Evolutionary conservation across 176 grass and related monocot species (phyloP).

Genomic region (Cocos nucifera): DNA sequence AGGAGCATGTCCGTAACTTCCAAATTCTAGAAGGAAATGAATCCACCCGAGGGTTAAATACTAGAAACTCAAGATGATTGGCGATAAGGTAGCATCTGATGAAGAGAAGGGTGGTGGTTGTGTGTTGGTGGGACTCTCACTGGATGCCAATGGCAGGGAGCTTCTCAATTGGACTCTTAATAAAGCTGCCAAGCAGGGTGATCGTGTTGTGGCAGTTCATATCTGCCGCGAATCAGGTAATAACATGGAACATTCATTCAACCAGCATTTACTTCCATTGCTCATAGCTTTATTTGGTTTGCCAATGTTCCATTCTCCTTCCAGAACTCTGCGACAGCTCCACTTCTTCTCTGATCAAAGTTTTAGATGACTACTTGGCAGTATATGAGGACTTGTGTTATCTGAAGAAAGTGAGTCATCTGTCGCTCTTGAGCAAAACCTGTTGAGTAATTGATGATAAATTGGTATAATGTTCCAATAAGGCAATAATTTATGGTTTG

Average conservation of each 20-base stretch:
- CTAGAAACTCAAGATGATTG: constrained; percentile 18
- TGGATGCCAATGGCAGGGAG: constrained; percentile 71
- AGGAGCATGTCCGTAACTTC: neutral
- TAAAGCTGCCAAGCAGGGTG: constrained; percentile 42
- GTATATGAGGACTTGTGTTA: constrained; percentile 61
- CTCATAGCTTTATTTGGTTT: neutral
- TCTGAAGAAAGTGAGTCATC: constrained; percentile 47
- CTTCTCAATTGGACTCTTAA: constrained; percentile 65
- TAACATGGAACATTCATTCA: neutral
- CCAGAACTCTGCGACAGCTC: constrained; percentile 60
- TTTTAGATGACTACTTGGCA: constrained; percentile 63
- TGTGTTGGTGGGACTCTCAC: constrained; percentile 72
- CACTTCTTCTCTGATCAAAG: constrained; percentile 57
- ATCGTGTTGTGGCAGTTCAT: constrained; percentile 76
- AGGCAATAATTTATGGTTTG: neutral
- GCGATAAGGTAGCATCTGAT: constrained; percentile 14
- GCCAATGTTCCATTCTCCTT: constrained; percentile 8
- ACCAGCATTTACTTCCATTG: too few species aligned
- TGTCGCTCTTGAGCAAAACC: too few species aligned
- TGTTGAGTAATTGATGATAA: too few species aligned
- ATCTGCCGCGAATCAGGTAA: constrained; percentile 87
- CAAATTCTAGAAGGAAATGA: neutral
- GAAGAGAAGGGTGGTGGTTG: constrained; percentile 29
- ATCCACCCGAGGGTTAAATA: neutral
- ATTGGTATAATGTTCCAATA: too few species aligned